phyloP scores from a whole-genome alignment of 2,329 filamentous ascomycete genomes.

The Fragosphaeria purpurea region DNA sequence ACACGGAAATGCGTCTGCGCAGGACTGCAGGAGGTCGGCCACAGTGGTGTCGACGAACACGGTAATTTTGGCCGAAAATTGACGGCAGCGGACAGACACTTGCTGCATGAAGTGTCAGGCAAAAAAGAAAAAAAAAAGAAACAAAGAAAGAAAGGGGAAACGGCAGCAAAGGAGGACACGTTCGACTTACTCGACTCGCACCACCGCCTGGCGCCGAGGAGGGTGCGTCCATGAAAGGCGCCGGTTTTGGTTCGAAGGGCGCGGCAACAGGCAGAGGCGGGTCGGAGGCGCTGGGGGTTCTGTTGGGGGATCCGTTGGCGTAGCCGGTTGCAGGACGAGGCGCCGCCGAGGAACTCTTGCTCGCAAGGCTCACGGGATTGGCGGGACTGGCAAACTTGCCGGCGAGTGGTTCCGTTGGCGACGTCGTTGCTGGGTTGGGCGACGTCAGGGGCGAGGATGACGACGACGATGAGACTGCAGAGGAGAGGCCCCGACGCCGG shows the following conservation, averaged over 20 bases:
- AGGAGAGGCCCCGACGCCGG: constrained; percentile 24
- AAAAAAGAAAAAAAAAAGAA: constrained; percentile 7
- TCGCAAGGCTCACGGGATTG: not conserved
- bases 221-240: constrained; percentile 57
- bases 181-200: constrained; percentile 31
- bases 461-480: not conserved
- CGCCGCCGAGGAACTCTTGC: constrained; percentile 23
- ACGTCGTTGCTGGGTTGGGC: constrained; percentile 23
- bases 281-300: constrained; percentile 18
- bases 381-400: not conserved
- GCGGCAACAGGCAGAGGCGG: not conserved
- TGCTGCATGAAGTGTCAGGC: constrained; percentile 10
- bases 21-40: constrained; percentile 60
- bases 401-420: constrained; percentile 14
- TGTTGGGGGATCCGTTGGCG: constrained; percentile 17
- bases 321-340: constrained; percentile 18
- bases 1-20: constrained; percentile 51
- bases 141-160: not conserved
- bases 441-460: constrained; percentile 19
- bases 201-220: constrained; percentile 71
- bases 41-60: constrained; percentile 66
- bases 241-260: not conserved
- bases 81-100: constrained; percentile 56
- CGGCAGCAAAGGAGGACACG: not conserved
- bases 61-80: constrained; percentile 58